These are phyloP conservation scores for Stentor roeselii DNA, from an alignment of 73 alveolate species.

Conservation along the genomic window DNA sequence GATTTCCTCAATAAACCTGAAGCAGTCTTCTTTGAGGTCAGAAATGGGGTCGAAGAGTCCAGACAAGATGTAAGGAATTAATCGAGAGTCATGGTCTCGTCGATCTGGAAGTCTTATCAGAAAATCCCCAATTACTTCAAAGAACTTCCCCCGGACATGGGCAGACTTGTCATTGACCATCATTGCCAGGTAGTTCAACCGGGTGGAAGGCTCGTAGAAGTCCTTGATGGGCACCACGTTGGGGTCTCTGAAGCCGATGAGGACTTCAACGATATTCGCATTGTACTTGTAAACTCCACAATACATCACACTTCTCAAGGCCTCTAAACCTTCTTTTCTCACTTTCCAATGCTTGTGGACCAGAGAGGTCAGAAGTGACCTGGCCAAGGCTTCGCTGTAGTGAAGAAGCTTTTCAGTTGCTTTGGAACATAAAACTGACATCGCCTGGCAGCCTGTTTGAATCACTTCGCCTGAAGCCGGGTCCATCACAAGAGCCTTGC, in stretches of 20 bases:
- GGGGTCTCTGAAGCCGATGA: constrained; percentile 98
- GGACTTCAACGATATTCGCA: constrained; percentile 77
- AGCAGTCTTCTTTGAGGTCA: constrained; percentile 77
- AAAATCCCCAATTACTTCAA: constrained; percentile 86
- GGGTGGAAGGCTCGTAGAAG: constrained; percentile 90
- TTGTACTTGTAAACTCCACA: constrained; percentile 79
- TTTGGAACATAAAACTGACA: constrained; percentile 48
- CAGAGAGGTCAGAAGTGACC: constrained; percentile 72
- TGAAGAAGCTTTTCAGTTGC: constrained; percentile 74
- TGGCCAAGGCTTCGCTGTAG: constrained; percentile 72
- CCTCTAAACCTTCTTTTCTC: constrained; percentile 82
- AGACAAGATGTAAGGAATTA: constrained; percentile 91
- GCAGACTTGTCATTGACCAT: constrained; percentile 86
- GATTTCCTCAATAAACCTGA: constrained; percentile 85
- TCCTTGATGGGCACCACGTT: constrained; percentile 95
- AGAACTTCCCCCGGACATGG: constrained; percentile 80
- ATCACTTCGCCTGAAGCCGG: constrained; percentile 84
- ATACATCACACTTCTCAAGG: constrained; percentile 72
- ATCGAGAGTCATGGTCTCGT: constrained; percentile 92
- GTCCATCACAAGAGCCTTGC: constrained; percentile 87
- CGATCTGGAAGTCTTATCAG: constrained; percentile 88
- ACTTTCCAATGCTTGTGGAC: constrained; percentile 88
- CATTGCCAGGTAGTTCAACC: constrained; percentile 92
- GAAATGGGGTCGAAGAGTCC: constrained; percentile 91
- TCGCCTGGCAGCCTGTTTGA: constrained; percentile 66